phyloP scores from a whole-genome alignment of 306 rosid genomes.

The Lablab purpureus region DNA sequence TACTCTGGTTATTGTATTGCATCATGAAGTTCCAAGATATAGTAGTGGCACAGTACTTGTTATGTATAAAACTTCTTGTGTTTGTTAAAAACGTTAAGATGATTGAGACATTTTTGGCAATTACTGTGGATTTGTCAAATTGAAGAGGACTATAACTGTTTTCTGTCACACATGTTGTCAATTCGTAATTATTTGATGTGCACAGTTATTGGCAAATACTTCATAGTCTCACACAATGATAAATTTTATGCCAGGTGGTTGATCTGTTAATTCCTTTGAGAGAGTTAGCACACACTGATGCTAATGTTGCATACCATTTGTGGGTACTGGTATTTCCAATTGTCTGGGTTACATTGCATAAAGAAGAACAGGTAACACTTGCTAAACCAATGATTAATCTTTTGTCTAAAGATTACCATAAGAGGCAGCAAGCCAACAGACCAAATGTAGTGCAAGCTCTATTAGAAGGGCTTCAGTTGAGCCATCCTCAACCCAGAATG shows the following conservation, averaged over 20 bases:
- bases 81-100: background rate
- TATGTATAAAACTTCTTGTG: background rate
- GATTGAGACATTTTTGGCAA: background rate
- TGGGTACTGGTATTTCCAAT: conserved; percentile 99
- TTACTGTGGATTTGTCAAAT: conserved; percentile 14
- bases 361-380: conserved; percentile 92
- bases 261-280: conserved; percentile 91
- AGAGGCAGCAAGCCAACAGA: conserved; percentile 90
- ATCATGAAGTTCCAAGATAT: conserved; percentile 15
- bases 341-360: conserved; percentile 95
- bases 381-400: conserved; percentile 98
- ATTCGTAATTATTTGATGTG: conserved; percentile 29
- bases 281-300: conserved; percentile 96
- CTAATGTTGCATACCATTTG: conserved; percentile 97
- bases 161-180: conserved; percentile 8
- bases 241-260: conserved; percentile 67
- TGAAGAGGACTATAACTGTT: conserved; percentile 32
- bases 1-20: conserved; percentile 12
- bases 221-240: conserved; percentile 12
- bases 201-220: conserved; percentile 7
- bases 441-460: conserved; percentile 99
- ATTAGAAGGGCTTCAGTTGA: conserved; percentile 97
- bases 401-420: conserved; percentile 93
- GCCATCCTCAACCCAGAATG: conserved; percentile 99
- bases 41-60: background rate